Evolutionary conservation across 2,329 filamentous ascomycete genomes (phyloP).

Genomic region (Claviceps quebecensis): DNA sequence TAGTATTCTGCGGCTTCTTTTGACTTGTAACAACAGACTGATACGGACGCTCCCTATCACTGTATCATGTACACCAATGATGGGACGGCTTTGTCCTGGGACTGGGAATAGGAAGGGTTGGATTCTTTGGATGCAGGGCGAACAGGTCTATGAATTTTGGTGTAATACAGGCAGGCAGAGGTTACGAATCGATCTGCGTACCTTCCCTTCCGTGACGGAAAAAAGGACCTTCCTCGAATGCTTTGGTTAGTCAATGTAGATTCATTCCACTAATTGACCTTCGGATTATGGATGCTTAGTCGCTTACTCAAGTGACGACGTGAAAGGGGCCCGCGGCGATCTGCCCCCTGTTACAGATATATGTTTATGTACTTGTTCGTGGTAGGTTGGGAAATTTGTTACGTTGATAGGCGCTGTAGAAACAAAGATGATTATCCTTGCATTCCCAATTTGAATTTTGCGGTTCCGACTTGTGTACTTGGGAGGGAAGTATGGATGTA

Average conservation of each 20-base stretch:
- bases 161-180: constrained; percentile 4
- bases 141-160: constrained; percentile 9
- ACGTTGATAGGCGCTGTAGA: too few relatives aligned
- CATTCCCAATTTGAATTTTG: too few relatives aligned
- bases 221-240: constrained; percentile 5
- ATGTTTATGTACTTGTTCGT: background rate
- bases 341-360: background rate
- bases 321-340: background rate
- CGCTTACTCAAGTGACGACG: background rate
- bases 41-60: constrained; percentile 3
- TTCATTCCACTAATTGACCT: constrained; percentile 12
- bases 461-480: too few relatives aligned
- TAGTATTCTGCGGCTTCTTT: background rate
- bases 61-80: constrained; percentile 1
- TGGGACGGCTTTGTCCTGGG: background rate
- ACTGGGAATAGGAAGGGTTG: background rate
- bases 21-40: background rate
- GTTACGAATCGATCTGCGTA: background rate
- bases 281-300: background rate
- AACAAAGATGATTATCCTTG: too few relatives aligned
- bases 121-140: constrained; percentile 7
- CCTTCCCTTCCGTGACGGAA: constrained; percentile 4
- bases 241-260: constrained; percentile 8
- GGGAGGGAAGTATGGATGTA: too few relatives aligned
- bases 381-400: too few relatives aligned